phyloP scores from a whole-genome alignment of 441 rosid species.

The Macaranga tanarius region DNA sequence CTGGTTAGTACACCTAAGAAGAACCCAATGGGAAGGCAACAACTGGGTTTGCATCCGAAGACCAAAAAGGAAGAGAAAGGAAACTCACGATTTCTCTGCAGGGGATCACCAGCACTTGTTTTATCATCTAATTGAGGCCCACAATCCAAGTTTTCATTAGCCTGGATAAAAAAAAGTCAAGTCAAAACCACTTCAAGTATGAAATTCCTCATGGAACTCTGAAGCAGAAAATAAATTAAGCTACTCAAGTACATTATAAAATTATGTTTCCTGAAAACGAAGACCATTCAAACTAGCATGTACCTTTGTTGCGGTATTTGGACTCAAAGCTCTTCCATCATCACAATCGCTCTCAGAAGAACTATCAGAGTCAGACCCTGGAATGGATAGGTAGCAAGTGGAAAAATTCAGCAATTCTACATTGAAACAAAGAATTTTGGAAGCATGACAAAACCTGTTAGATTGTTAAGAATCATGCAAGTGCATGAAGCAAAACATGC shows the following conservation, averaged over 20 bases:
- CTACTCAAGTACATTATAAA: neutral
- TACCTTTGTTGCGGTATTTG: constrained; percentile 43
- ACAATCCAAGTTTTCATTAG: constrained; percentile 37
- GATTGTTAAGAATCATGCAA: neutral
- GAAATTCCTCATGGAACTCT: neutral
- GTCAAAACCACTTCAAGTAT: constrained; percentile 1
- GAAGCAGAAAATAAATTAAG: neutral
- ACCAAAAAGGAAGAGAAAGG: constrained; percentile 15
- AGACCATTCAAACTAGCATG: neutral
- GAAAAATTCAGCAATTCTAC: too few relatives aligned
- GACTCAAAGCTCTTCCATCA: constrained; percentile 43
- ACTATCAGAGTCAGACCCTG: constrained; percentile 60
- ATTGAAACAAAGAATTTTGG: neutral
- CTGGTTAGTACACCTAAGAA: too few relatives aligned
- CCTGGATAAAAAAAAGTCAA: constrained; percentile 29
- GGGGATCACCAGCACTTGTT: constrained; percentile 34
- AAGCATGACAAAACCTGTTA: neutral
- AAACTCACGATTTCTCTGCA: constrained; percentile 63
- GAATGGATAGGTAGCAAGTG: constrained; percentile 19
- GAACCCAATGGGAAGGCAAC: neutral
- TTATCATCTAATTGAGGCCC: constrained; percentile 46
- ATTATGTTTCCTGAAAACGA: neutral
- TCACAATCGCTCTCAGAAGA: constrained; percentile 54
- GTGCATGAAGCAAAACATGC: neutral
- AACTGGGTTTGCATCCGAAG: neutral